These are phyloP conservation scores for Alternaria brassicicola DNA, from an alignment of 2,329 filamentous ascomycete genomes.

Conservation along the genomic window DNA sequence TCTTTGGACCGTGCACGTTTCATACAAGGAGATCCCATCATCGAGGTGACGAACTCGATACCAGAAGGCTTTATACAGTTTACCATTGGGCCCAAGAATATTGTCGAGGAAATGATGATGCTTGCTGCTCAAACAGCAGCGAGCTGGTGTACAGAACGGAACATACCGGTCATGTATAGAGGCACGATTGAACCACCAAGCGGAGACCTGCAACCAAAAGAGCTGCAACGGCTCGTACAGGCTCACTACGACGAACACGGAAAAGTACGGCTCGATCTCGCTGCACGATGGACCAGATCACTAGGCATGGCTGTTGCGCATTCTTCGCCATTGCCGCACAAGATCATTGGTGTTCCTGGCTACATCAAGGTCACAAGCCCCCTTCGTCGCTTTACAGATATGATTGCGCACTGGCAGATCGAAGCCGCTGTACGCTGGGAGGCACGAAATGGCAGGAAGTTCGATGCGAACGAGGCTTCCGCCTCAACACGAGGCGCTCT, in stretches of 20 bases:
- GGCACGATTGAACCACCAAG: constrained; percentile 44
- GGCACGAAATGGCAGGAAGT: constrained; percentile 52
- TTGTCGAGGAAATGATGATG: constrained; percentile 58
- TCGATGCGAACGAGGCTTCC: constrained; percentile 37
- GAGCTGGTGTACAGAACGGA: constrained; percentile 58
- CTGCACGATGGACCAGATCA: constrained; percentile 51
- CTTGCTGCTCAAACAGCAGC: constrained; percentile 60
- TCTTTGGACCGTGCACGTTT: constrained; percentile 46
- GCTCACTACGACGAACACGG: constrained; percentile 47
- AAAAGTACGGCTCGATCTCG: constrained; percentile 44
- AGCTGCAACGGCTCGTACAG: constrained; percentile 44
- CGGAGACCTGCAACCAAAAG: constrained; percentile 15
- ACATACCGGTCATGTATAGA: constrained; percentile 59
- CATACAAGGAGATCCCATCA: constrained; percentile 53
- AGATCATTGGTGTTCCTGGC: constrained; percentile 57
- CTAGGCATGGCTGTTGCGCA: constrained; percentile 53
- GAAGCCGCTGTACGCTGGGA: constrained; percentile 66
- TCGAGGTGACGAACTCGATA: constrained; percentile 36
- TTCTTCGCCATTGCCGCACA: constrained; percentile 57
- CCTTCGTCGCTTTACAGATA: constrained; percentile 65
- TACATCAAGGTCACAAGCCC: constrained; percentile 67
- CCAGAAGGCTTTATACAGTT: constrained; percentile 13
- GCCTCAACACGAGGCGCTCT: constrained; percentile 51
- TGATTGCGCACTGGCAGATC: constrained; percentile 69
- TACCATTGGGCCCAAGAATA: constrained; percentile 33